phyloP scores from a whole-genome alignment of 2,329 filamentous ascomycete genomes.

The Claviceps sorghi region DNA sequence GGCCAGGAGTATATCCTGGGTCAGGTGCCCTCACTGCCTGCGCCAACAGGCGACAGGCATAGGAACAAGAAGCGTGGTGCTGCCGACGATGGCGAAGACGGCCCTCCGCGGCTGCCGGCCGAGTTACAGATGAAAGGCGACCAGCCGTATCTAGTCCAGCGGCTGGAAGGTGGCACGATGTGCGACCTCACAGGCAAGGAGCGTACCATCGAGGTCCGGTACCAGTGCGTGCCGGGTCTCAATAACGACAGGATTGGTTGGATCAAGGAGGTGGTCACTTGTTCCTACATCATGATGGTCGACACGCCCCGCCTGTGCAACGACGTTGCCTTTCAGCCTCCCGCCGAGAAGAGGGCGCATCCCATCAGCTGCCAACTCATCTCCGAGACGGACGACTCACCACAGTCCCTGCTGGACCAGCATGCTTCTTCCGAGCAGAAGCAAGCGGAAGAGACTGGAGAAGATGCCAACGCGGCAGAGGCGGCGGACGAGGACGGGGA shows the following conservation, averaged over 20 bases:
- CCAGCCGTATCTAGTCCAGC: slow-evolving; percentile 74
- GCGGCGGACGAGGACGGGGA: background rate
- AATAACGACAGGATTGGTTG: slow-evolving; percentile 65
- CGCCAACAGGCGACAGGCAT: slow-evolving; percentile 9
- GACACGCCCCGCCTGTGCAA: slow-evolving; percentile 79
- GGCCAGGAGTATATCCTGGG: slow-evolving; percentile 69
- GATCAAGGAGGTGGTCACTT: slow-evolving; percentile 88
- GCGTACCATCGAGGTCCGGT: slow-evolving; percentile 72
- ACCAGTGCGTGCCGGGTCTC: slow-evolving; percentile 62
- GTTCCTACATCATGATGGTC: slow-evolving; percentile 84
- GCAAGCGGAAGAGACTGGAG: slow-evolving; percentile 10
- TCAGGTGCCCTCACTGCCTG: slow-evolving; percentile 24
- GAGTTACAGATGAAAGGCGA: slow-evolving; percentile 71
- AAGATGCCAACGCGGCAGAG: slow-evolving; percentile 7
- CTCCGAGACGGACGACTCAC: slow-evolving; percentile 33
- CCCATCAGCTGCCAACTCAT: slow-evolving; percentile 64
- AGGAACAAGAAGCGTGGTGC: slow-evolving; percentile 10
- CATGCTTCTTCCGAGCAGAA: slow-evolving; percentile 19
- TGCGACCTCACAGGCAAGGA: slow-evolving; percentile 76
- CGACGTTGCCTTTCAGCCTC: slow-evolving; percentile 74
- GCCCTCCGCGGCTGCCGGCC: slow-evolving; percentile 28
- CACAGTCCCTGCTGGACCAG: slow-evolving; percentile 21
- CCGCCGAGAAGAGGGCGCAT: slow-evolving; percentile 62
- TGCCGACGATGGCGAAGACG: background rate
- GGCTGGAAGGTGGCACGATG: slow-evolving; percentile 60